phyloP scores from a whole-genome alignment of 306 rosid species.

The Hylodesmum podocarpum region DNA sequence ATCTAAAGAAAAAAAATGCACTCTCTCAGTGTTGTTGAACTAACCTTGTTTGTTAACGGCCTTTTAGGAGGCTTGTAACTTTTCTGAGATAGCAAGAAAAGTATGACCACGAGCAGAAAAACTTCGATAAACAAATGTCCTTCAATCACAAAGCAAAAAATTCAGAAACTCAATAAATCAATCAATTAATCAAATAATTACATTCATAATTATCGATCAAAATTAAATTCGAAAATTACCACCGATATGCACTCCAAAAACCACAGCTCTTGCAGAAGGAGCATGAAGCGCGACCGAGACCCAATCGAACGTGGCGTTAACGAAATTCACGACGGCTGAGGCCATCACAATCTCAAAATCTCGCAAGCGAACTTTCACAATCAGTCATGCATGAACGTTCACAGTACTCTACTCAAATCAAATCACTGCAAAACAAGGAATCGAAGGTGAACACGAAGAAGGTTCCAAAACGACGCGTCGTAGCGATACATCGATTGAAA shows the following conservation, averaged over 20 bases:
- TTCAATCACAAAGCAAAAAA: conserved; percentile 37
- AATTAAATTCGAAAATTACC: conserved; percentile 46
- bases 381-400: conserved; percentile 27
- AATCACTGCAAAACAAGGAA: neutral
- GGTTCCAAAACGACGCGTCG: neutral
- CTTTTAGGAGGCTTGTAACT: conserved; percentile 98
- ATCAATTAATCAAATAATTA: neutral
- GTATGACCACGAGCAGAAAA: conserved; percentile 76
- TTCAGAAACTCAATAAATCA: neutral
- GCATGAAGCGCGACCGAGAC: conserved; percentile 62
- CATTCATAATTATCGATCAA: neutral
- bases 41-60: conserved; percentile 83
- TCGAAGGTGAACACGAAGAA: neutral
- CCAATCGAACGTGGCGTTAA: conserved; percentile 63
- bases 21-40: conserved; percentile 6
- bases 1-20: neutral
- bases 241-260: conserved; percentile 81
- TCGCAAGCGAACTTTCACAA: conserved; percentile 33
- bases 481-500: neutral
- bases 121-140: conserved; percentile 90
- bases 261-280: conserved; percentile 88
- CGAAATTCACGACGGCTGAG: conserved; percentile 44
- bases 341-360: conserved; percentile 50
- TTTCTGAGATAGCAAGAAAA: conserved; percentile 86
- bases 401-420: neutral